phyloP scores from a whole-genome alignment of 129 eudicot species.

The Helianthus tuberosus region DNA sequence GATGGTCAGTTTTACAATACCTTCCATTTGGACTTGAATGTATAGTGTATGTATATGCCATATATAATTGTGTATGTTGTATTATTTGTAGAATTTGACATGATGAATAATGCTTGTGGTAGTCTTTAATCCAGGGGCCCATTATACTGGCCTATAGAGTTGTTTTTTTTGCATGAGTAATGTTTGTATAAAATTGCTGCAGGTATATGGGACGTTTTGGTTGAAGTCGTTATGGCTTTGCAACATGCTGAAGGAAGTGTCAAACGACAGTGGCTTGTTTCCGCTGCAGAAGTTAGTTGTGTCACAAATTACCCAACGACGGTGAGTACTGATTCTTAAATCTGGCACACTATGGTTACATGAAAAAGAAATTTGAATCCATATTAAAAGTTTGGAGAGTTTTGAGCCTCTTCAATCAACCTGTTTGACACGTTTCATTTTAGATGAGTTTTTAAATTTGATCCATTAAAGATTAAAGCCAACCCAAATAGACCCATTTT shows the following conservation, averaged over 20 bases:
- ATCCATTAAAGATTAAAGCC: neutral
- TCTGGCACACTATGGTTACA: neutral
- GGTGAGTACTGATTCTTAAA: constrained; percentile 40
- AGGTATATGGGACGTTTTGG: constrained; percentile 80
- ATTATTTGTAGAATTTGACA: constrained; percentile 9
- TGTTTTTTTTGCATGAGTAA: neutral
- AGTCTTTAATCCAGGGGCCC: constrained; percentile 2
- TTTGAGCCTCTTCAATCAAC: neutral
- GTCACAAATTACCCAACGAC: constrained; percentile 77
- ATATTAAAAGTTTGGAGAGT: neutral
- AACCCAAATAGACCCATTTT: neutral
- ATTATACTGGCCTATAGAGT: constrained; percentile 5
- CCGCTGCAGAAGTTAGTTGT: constrained; percentile 79
- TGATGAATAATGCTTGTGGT: constrained; percentile 1
- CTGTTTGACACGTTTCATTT: neutral
- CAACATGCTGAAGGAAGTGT: constrained; percentile 64
- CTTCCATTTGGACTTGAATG: neutral
- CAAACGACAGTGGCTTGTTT: constrained; percentile 86
- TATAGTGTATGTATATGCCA: neutral
- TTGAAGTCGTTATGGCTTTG: constrained; percentile 68
- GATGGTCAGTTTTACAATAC: constrained; percentile 55
- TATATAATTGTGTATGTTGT: neutral
- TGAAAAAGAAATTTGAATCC: neutral
- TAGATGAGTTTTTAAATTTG: neutral
- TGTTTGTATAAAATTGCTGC: constrained; percentile 24